Percentiles rank a stretch among this genome's conserved stretches.
phyloP scores from a whole-genome alignment of 2,329 filamentous ascomycete genomes.

The Fusarium fujikuroi region DNA sequence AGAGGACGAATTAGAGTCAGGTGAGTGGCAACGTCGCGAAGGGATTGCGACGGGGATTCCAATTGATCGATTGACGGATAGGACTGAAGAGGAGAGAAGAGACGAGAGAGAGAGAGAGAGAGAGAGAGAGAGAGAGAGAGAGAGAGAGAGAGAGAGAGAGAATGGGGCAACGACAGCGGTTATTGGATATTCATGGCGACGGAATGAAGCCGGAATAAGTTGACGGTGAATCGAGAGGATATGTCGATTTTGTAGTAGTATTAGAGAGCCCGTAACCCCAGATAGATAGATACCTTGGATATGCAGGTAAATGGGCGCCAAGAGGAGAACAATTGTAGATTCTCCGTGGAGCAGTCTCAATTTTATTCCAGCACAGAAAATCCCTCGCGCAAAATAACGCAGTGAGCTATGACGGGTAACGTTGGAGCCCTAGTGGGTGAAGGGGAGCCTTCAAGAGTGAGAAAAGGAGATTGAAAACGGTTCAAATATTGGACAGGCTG shows the following conservation, averaged over 20 bases:
- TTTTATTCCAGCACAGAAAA: constrained; percentile 14
- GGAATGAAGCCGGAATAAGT: constrained; percentile 9
- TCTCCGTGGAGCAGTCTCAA: constrained; percentile 12
- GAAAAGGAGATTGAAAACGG: constrained; percentile 17
- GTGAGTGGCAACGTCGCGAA: constrained; percentile 32
- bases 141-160: not conserved
- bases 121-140: not conserved
- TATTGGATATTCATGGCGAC: constrained; percentile 41
- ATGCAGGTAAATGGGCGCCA: constrained; percentile 37
- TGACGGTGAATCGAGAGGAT: constrained; percentile 9
- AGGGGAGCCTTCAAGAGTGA: not conserved
- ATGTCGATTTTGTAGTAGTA: constrained; percentile 21
- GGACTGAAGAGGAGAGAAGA: not conserved
- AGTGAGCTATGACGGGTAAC: constrained; percentile 4
- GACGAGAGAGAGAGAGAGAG: not conserved
- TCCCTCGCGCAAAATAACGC: constrained; percentile 24
- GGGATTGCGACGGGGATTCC: constrained; percentile 25
- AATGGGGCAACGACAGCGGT: constrained; percentile 20
- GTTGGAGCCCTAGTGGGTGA: constrained; percentile 1
- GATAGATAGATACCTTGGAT: not conserved
- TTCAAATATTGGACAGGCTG: constrained; percentile 21
- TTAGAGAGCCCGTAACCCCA: not conserved
- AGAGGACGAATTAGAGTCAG: constrained; percentile 21
- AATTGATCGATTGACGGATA: constrained; percentile 2
- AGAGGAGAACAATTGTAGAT: constrained; percentile 31